A percentile compares a stretch with the other conserved stretches of the same genome.
Conservation (phyloP, 257 asterid genomes). For the Capsicum chinense region DNA sequence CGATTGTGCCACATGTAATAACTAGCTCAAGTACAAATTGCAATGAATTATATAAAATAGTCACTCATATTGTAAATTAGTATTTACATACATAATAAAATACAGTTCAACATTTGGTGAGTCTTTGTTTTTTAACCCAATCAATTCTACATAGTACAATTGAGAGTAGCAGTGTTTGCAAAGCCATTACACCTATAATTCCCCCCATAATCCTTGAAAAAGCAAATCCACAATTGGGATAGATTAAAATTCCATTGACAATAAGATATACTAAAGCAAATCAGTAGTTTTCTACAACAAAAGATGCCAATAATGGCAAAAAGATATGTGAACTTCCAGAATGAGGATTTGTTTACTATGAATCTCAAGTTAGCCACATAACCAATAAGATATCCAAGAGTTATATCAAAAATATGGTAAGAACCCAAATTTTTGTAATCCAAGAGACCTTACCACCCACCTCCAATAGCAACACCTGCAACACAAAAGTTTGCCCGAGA, state of each 20-base stretch:
- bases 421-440: slow-evolving; percentile 79
- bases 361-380: slow-evolving; percentile 65
- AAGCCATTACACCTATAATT: slow-evolving; percentile 68
- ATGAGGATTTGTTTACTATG: slow-evolving; percentile 39
- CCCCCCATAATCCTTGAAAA: slow-evolving; percentile 82
- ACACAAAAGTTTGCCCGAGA: too few species aligned
- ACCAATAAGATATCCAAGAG: slow-evolving; percentile 70
- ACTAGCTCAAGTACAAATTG: too few species aligned
- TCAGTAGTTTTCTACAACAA: not conserved
- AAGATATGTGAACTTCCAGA: not conserved
- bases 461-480: slow-evolving; percentile 30
- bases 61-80: too few species aligned
- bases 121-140: slow-evolving; percentile 54
- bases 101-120: too few species aligned
- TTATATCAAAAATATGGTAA: slow-evolving; percentile 68
- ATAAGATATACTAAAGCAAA: not conserved
- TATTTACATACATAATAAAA: too few species aligned
- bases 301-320: not conserved
- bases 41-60: too few species aligned
- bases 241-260: not conserved
- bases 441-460: slow-evolving; percentile 86
- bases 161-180: slow-evolving; percentile 62
- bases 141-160: slow-evolving; percentile 60
- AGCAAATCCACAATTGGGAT: not conserved
- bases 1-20: too few species aligned